phyloP scores from a whole-genome alignment of 106 monocot genomes.

The Dendrobium nobile region DNA sequence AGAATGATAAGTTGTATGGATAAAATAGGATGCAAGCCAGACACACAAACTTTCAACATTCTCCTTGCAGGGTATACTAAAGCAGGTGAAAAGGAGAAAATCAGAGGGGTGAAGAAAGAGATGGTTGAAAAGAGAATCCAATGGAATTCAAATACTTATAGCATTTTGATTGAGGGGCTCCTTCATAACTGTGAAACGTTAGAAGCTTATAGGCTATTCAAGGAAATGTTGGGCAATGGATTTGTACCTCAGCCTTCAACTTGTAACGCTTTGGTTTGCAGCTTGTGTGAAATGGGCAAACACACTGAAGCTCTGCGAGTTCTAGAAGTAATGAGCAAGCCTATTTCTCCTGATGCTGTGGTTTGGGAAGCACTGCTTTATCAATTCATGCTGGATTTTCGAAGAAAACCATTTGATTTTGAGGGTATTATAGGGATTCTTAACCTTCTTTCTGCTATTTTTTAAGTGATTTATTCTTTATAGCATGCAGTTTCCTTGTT shows the following conservation, averaged over 20 bases:
- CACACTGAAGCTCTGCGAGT: conserved; percentile 27
- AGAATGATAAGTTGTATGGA: conserved; percentile 62
- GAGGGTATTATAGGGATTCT: conserved; percentile 9
- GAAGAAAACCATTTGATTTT: conserved; percentile 2
- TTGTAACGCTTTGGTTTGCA: conserved; percentile 24
- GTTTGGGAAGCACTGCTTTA: conserved; percentile 28
- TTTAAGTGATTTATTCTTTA: neutral
- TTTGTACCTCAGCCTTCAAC: conserved; percentile 16
- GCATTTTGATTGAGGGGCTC: conserved; percentile 32
- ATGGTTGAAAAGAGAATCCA: conserved; percentile 39
- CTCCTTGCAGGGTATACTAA: conserved; percentile 32
- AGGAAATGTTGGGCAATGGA: conserved; percentile 36
- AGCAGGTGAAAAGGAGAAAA: conserved; percentile 26
- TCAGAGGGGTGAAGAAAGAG: conserved; percentile 32
- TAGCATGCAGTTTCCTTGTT: neutral
- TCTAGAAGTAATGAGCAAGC: conserved; percentile 19
- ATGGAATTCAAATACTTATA: conserved; percentile 28
- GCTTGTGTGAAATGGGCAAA: conserved; percentile 24
- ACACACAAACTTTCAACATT: conserved; percentile 38
- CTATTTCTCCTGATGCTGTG: conserved; percentile 24
- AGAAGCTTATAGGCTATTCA: conserved; percentile 25
- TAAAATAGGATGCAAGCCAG: conserved; percentile 47
- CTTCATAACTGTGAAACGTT: conserved; percentile 15
- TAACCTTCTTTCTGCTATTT: neutral
- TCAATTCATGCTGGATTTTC: conserved; percentile 6